Base-by-base conservation (phyloP, 2,329 filamentous ascomycete genomes). In the Cercospora sesami region DNA sequence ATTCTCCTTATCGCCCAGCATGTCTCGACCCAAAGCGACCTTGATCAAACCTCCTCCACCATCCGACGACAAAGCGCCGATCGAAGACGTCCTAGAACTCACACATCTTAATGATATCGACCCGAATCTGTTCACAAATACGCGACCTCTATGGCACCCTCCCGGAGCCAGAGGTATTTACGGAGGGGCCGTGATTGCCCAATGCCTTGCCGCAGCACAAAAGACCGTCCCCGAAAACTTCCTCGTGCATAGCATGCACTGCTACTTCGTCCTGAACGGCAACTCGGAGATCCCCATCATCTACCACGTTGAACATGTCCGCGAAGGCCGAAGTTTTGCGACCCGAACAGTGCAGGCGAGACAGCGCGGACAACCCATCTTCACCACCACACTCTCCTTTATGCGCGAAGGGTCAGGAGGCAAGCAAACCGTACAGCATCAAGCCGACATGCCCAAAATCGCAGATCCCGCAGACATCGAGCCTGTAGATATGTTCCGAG, bases 301-400 rank as follows among this genome's bases (percentile, higher is more conserved):
- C 70, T 98, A 97, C 83, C 92, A 97, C 78, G 95, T 99, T 58
- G 95, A 98, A 83, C 88, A 92, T 63, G 93, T 99, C 59, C 90
- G 95, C 65, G 93, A 96, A 78, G 95, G 95, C 8, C 89, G 90
- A 68, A 94, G 91, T 62, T 99, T 94, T 79, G 90, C 92, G 64
- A 98, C 95, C 42, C 86, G 95, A 64, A 98, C 94, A 0, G 95
- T 99, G n/a, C 94, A 98, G 81, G 95, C 95, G 33, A 86, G 93
- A 30, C 95, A 99, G 82, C 86, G 89, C 48, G 95, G 94, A 9
- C 88, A 89, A 68, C 91, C 91, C 76, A 98, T 99, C 81, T 98
- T 98, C 82, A 98, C 94, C 18, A 95, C 93, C 1, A 99, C 94
- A 5, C 88, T 96, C 81, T 95, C 91, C 71, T 98, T 99, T 78